phyloP scores from a whole-genome alignment of 768 basidiomycete genomes.

The Sarcomyxa edulis region DNA sequence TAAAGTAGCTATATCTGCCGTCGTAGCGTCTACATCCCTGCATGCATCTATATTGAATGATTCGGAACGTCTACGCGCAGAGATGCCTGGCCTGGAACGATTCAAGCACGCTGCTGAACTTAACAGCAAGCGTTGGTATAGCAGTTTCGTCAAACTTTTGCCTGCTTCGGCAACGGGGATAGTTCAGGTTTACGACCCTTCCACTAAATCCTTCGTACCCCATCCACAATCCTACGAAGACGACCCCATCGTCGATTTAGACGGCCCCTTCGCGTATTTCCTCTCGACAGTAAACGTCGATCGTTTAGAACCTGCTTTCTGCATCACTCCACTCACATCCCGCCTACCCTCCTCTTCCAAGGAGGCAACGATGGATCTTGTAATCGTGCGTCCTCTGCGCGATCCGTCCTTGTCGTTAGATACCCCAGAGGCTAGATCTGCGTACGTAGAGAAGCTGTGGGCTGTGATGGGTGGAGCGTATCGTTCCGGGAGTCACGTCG shows the following conservation, averaged over 20 bases:
- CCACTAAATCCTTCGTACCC: conserved; percentile 37
- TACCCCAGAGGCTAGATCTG: conserved; percentile 33
- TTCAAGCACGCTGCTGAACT: conserved; percentile 82
- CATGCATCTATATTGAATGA: conserved; percentile 83
- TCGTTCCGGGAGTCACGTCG: conserved; percentile 65
- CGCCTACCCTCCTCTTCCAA: conserved; percentile 35
- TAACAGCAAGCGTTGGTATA: conserved; percentile 73
- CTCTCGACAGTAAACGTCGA: conserved; percentile 79
- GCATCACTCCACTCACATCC: conserved; percentile 62
- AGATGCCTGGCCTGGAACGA: conserved; percentile 73
- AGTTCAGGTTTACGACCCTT: conserved; percentile 61
- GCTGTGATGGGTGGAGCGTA: conserved; percentile 67
- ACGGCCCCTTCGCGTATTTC: conserved; percentile 86
- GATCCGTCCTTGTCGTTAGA: conserved; percentile 43
- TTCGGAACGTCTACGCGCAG: conserved; percentile 68
- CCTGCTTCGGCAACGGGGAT: conserved; percentile 32
- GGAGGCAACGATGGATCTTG: conserved; percentile 58
- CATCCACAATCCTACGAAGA: conserved; percentile 27
- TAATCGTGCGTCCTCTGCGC: conserved; percentile 69
- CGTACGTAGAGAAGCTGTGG: conserved; percentile 50
- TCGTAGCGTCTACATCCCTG: conserved; percentile 82
- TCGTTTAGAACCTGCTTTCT: conserved; percentile 78
- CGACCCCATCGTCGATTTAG: conserved; percentile 37
- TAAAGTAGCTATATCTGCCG: conserved; percentile 44
- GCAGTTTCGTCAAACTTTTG: conserved; percentile 50